A percentile compares a stretch with the other conserved stretches of the same genome.
These are phyloP conservation scores for Alternaria longipes DNA, from an alignment of 2,329 filamentous ascomycete genomes.

Conservation along the genomic window DNA sequence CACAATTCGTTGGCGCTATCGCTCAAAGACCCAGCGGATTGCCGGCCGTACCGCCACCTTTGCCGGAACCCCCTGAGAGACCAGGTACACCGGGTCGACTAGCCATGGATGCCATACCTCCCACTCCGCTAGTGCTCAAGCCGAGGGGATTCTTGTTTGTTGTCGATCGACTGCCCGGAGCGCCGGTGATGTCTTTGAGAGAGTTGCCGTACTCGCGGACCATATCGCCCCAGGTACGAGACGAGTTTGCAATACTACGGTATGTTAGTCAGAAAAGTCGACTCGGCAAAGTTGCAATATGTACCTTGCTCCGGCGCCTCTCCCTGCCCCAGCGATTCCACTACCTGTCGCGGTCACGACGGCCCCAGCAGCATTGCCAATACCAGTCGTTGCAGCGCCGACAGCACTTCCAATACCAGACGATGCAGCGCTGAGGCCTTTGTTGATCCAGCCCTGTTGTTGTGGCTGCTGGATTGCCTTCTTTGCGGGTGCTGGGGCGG, in stretches of 20 bases:
- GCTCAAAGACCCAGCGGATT: conserved; percentile 55
- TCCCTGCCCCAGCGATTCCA: conserved; percentile 52
- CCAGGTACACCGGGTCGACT: conserved; percentile 26
- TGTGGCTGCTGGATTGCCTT: conserved; percentile 29
- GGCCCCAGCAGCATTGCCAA: conserved; percentile 56
- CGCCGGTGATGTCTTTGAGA: conserved; percentile 59
- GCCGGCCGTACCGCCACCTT: conserved; percentile 47
- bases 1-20: background rate
- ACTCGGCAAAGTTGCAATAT: background rate
- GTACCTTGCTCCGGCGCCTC: conserved; percentile 23
- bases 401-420: conserved; percentile 44
- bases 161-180: conserved; percentile 54
- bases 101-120: conserved; percentile 40
- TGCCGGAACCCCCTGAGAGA: conserved; percentile 23
- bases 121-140: conserved; percentile 45
- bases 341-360: conserved; percentile 57
- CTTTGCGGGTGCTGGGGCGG: conserved; percentile 16
- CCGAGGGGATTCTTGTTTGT: conserved; percentile 60
- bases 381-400: conserved; percentile 48
- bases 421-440: conserved; percentile 23
- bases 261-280: background rate
- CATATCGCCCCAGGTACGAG: conserved; percentile 58
- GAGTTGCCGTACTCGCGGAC: conserved; percentile 61
- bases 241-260: conserved; percentile 55
- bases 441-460: conserved; percentile 57